A percentile compares a stretch with the other conserved stretches of the same genome.
These are phyloP conservation scores for Ziziphus jujuba DNA, from an alignment of 306 rosid species.

Conservation along the genomic window DNA sequence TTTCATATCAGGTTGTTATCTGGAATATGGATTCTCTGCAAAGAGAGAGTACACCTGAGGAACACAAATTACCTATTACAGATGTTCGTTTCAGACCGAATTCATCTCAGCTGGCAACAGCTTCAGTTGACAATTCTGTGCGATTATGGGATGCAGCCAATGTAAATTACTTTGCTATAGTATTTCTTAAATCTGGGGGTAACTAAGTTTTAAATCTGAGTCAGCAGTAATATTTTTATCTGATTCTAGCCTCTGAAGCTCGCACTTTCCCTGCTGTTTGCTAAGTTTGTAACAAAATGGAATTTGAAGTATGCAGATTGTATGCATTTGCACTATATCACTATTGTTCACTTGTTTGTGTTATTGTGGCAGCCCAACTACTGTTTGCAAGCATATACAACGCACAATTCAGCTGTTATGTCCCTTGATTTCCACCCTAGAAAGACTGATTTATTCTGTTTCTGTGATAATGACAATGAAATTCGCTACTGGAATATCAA, in stretches of 20 bases:
- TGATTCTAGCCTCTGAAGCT: neutral
- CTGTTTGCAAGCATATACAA: slow-evolving; percentile 47
- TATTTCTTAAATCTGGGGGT: neutral
- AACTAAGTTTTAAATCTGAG: neutral
- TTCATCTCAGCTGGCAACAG: slow-evolving; percentile 85
- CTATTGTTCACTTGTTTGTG: neutral
- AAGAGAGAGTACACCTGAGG: slow-evolving; percentile 73
- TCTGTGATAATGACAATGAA: slow-evolving; percentile 77
- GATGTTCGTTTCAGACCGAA: slow-evolving; percentile 95
- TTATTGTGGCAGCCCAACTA: slow-evolving; percentile 73
- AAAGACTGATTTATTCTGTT: slow-evolving; percentile 82
- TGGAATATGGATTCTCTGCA: slow-evolving; percentile 93
- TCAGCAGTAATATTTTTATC: neutral
- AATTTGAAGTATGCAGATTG: neutral
- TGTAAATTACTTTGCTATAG: slow-evolving; percentile 41
- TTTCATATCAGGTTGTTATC: slow-evolving; percentile 61
- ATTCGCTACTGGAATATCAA: slow-evolving; percentile 72
- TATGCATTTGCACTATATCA: neutral
- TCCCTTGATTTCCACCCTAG: slow-evolving; percentile 96
- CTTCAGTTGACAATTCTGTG: slow-evolving; percentile 83
- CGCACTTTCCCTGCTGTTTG: neutral
- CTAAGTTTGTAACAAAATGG: neutral
- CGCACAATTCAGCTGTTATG: slow-evolving; percentile 64
- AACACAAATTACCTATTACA: slow-evolving; percentile 63
- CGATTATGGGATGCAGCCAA: slow-evolving; percentile 91